These are phyloP conservation scores for barrel medic (Medicago truncatula) DNA, from an alignment of 306 rosid genomes.

Conservation along the genomic window DNA sequence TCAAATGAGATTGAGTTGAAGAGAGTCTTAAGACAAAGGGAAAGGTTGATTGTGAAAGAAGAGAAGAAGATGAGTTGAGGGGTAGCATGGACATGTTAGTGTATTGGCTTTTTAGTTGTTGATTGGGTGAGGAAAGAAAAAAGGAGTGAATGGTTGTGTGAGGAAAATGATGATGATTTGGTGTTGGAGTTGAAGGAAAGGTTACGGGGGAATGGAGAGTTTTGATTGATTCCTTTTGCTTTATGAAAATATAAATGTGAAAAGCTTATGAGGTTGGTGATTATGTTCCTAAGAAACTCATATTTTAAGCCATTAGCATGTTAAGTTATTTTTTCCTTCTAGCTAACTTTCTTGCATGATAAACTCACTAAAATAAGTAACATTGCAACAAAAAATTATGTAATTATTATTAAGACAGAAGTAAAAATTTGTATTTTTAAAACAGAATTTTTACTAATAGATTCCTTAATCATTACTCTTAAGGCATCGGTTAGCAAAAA, in stretches of 20 bases:
- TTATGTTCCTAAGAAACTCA: neutral
- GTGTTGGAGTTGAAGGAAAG: conserved; percentile 21
- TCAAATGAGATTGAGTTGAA: neutral
- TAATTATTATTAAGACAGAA: too few species aligned
- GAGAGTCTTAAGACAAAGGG: conserved; percentile 1
- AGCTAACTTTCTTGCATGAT: too few species aligned
- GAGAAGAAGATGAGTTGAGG: neutral
- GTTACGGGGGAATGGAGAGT: conserved; percentile 26
- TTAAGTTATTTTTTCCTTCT: neutral
- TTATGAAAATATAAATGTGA: conserved; percentile 36
- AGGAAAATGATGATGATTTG: conserved; percentile 39
- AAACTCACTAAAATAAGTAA: too few species aligned
- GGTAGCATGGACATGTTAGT: conserved; percentile 6
- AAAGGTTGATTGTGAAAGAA: neutral
- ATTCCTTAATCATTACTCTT: too few species aligned
- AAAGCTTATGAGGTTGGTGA: conserved; percentile 30
- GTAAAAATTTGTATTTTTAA: too few species aligned
- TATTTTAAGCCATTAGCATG: neutral
- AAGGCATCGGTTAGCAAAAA: too few species aligned
- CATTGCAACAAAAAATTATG: too few species aligned
- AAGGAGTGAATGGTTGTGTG: neutral
- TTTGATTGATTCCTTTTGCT: conserved; percentile 52
- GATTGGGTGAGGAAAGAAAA: conserved; percentile 7
- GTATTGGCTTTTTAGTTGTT: neutral
- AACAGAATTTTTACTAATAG: too few species aligned